Evolutionary conservation across 1,284 basidiomycete species (phyloP).

Genomic region (Marasmius sp.): DNA sequence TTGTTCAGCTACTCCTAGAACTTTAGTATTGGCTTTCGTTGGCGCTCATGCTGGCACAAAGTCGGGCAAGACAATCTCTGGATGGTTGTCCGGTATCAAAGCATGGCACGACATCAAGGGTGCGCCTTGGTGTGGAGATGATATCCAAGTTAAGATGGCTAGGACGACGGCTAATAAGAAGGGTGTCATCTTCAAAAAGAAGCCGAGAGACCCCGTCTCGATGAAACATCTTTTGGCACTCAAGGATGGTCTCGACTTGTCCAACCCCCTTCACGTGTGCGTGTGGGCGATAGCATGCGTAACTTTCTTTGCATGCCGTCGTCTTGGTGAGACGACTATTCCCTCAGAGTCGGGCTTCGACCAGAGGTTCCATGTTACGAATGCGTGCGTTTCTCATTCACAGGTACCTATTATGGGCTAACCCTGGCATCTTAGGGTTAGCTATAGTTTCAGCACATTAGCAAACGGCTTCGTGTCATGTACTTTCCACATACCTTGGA

Average conservation of each 20-base stretch:
- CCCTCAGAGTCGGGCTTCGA: not conserved
- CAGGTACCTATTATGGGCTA: too few relatives aligned
- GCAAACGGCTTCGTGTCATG: not conserved
- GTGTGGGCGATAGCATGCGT: conserved; percentile 7
- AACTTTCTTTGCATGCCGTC: conserved; percentile 8
- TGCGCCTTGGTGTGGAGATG: conserved; percentile 5
- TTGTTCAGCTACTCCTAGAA: not conserved
- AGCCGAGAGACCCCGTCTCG: conserved; percentile 3
- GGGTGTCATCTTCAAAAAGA: not conserved
- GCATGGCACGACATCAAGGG: conserved; percentile 8
- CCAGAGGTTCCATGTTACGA: not conserved
- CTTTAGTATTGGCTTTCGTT: not conserved
- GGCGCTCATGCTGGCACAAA: not conserved
- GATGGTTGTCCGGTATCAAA: conserved; percentile 6
- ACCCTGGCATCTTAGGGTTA: not conserved
- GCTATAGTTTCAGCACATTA: not conserved
- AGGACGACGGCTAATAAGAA: too few relatives aligned
- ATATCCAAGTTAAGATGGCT: conserved; percentile 3
- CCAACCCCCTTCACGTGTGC: not conserved
- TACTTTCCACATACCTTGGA: not conserved
- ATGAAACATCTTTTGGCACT: not conserved
- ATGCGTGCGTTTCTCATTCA: not conserved
- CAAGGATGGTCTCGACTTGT: not conserved
- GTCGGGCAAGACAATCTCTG: not conserved
- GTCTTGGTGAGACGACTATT: conserved; percentile 10